Base-by-base conservation (phyloP, 345 rosid species). In the Turnera subulata region DNA sequence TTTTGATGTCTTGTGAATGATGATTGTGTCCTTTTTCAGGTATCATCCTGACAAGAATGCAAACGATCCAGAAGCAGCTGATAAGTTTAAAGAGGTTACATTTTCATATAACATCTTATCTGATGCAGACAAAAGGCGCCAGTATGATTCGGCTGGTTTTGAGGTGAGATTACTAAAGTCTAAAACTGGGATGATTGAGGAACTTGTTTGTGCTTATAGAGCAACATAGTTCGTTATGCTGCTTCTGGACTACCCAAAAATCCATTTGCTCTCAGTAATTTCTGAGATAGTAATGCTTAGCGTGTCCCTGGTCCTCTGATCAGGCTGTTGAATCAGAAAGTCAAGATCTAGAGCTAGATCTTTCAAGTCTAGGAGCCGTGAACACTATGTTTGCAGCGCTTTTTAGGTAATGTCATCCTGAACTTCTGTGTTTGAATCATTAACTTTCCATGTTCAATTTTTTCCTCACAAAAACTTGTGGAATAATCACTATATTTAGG, bases 21-120 rank as follows among this genome's bases (percentile, higher is more conserved):
- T 65, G 43, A 14, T 29, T 1, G 10, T 13, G 46, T 55, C 16
- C 47, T 73, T 50, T 73, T 74, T 63, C 84, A 94, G 99, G 84
- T 94, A 94, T 59, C 97, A 90, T 81, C 99, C 97, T 65, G 99
- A 90, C 84, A 90, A 94, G 77, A 94, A 87, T 70, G 85, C 84
- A 35, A 90, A 94, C 77, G 95, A 94, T 63, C 89, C 97, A 33
- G 56, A 84, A 68, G 96, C 97, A 54, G 86, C 97, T 18, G 93
- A 94, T 66, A 80, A 84, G 83, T 94, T 90, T 70, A 85, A 90
- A 63, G 99, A 94, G 77, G 97, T 78, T 60, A 94, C 97, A 1
- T 94, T 90, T 76, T 84, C 99, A 0, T 85, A 90, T 63, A 90
- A 81, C 67, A 85, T 94, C 49, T 79, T 94, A 73, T 88, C 97